Evolutionary conservation across 1,139 yeast species (phyloP), one percentile per base, ranked within the genome.

Genomic region (Taphrina populina): DNA sequence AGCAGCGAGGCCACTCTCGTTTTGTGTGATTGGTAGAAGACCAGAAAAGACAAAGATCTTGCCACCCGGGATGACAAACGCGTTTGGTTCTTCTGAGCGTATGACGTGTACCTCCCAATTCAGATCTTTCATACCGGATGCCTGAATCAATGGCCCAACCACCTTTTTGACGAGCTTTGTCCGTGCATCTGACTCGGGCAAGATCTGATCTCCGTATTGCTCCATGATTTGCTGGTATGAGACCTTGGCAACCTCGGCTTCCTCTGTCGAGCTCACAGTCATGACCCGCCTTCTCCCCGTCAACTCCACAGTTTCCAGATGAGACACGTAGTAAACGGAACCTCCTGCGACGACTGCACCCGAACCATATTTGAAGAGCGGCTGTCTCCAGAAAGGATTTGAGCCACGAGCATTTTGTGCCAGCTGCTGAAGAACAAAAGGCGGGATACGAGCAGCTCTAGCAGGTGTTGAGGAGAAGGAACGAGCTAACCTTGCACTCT

Each of bases 31-130:
- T 1, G 88, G 85, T 54, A 92, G 69, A 52, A 94, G 87, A 17
- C 87, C 81, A 49, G 84, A 76, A 65, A 87, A 87, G 17, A 92
- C 88, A 70, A 92, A 92, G 41, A 94, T 95, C 69, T 90, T 90
- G 10, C 98, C 98, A 59, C 94, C 92, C 20, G 97, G 97, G 52
- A 92, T 74, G 24, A 92, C 95, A 70, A 94, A 92, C 1, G 98
- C 98, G 70, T 92, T 92, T 1, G 98, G 97, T 8, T 68, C 70
- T 4, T 83, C 82, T 63, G 84, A 86, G 61, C 83, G 77, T 43
- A 92, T 80, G 24, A 94, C 86, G 69, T 88, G 88, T 34, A 92
- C 80, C 62, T 79, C 74, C 98, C 98, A 92, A 44, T 84, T 75
- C 23, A 80, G 68, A 29, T 70, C 67, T 59, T 69, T 67, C 46